Base-by-base conservation (phyloP, 176 grass and related monocot genomes). In the Areca catechu region DNA sequence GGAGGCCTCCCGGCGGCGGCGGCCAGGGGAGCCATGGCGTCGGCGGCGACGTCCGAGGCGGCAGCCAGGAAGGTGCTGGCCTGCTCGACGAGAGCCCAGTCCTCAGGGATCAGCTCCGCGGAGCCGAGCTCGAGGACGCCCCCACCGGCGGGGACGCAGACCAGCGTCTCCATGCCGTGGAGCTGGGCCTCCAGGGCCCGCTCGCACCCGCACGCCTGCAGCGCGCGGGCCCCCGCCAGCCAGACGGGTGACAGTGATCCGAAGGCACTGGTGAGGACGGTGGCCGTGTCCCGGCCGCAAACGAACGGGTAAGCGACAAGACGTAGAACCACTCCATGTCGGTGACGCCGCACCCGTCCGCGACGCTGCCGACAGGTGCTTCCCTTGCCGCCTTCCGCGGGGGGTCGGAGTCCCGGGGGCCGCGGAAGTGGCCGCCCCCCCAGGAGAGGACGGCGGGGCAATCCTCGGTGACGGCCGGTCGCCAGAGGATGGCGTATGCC, bases 51-150 rank as follows among this genome's bases (percentile, higher is more conserved):
- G 22, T 65, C 59, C 53, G 37, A 29, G 48, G 15, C 27, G 3
- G n/a, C 15, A 3, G 52, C 50, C 50, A 81, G 51, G 53, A 67
- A 43, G 28, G 71, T 19, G 15, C 74, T 74, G 60, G 60, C 54
- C 47, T 66, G 55, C 19, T 34, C 65, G 25, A 74, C 49, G 16
- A 69, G 49, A 19, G 66, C 63, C 19, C 24, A 34, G 30, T 74
- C 69, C 56, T 74, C 64, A 1, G 15, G 24, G 25, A 80, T 59
- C 16, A 54, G 51, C 29, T 68, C 24, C 5, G 64, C 67, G 2
- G 78, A 69, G 6, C 78, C 78, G 23, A 81, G 53, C 65, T 75
- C 78, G 21, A 81, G 43, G 20, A 81, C 51, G 19, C 57, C 71
- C 9, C 19, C 76, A n/a, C 24, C 21, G 29, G 63, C 70, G 3